Evolutionary conservation across 1,139 yeast species (phyloP), one percentile per base, ranked within the genome.

Genomic region (Pichia sp.): DNA sequence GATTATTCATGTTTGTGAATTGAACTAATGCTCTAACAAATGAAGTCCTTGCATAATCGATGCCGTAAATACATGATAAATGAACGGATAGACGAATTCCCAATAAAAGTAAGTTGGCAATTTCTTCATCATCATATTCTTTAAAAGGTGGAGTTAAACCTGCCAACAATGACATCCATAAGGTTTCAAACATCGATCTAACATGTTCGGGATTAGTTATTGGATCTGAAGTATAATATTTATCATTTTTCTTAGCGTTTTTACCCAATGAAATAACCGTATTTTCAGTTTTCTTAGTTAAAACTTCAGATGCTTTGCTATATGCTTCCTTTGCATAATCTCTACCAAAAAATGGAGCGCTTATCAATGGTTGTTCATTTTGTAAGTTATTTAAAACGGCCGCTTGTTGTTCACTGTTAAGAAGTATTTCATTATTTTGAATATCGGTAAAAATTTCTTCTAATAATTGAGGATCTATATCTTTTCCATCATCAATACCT

Each of bases 161-260:
- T 6, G 97, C 98, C 54, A 94, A 71, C 43, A 92, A 77, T 0
- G 97, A 87, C 97, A 92, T 89, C 99, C 99, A 94, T 41, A 87
- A 70, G 12, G 87, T 87, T 57, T 90, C 97, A 66, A 92, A 92
- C 61, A 94, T 87, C 1, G 97, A 92, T 58, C 78, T 84, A 24
- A 90, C 96, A 61, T 92, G 97, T 53, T 87, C 94, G 20, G 87
- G 79, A 60, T 85, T 92, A 4, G 92, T 81, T 6, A 38, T 31
- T 0, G 96, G 81, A 45, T 78, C 75, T 4, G 58, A 60, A 2
- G 55, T 24, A 54, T 71, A 74, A 55, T 70, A 76, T 22, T 65
- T 64, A 10, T 61, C 63, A n/a, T 51, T 55, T 16, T 46, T 51
- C 45, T 68, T 75, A 8, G 65, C 57, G 43, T 62, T 63, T 48